Evolutionary conservation across 331 rosid genomes (phyloP).

Genomic region (Dryas integrifolia): DNA sequence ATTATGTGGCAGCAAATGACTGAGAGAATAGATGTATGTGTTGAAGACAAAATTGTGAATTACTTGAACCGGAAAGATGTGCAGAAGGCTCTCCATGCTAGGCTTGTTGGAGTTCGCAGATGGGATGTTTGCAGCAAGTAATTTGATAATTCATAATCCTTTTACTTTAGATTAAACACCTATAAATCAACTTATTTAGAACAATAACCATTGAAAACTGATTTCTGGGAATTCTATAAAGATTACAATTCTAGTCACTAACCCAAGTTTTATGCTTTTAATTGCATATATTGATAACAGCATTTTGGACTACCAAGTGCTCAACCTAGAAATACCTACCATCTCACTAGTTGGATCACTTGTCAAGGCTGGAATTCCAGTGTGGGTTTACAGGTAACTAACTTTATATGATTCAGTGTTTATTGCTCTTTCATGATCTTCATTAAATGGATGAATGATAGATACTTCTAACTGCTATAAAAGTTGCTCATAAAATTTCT

Average conservation of each 20-base stretch:
- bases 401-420: background rate
- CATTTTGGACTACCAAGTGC: constrained; percentile 55
- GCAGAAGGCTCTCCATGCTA: constrained; percentile 69
- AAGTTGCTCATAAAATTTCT: background rate
- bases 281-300: constrained; percentile 24
- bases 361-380: constrained; percentile 56
- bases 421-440: background rate
- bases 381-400: constrained; percentile 65
- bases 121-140: constrained; percentile 90
- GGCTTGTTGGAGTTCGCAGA: constrained; percentile 52
- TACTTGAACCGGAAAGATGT: constrained; percentile 71
- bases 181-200: background rate
- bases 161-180: background rate
- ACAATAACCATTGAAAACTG: background rate
- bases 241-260: constrained; percentile 2
- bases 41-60: constrained; percentile 64
- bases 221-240: background rate
- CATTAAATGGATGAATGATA: background rate
- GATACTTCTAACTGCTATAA: background rate
- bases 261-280: background rate
- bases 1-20: constrained; percentile 42
- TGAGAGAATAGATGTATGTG: constrained; percentile 71
- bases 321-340: constrained; percentile 67
- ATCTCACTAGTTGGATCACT: constrained; percentile 55
- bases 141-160: constrained; percentile 10